phyloP scores from a whole-genome alignment of 139 green algal genomes.

The Trebouxia sp. region DNA sequence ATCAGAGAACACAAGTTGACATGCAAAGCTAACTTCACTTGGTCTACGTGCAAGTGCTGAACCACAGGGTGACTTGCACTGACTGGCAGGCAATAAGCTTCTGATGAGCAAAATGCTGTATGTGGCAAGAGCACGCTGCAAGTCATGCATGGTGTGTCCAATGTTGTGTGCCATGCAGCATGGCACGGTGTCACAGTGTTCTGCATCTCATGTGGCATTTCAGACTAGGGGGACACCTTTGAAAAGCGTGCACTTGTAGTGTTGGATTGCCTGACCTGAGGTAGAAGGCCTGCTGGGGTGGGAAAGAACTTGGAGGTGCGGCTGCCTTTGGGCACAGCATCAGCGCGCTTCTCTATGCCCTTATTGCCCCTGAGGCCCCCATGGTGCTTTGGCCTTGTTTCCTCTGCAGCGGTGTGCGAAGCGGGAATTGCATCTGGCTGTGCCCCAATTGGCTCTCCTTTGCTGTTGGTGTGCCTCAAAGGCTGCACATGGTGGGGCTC shows the following conservation, averaged over 20 bases:
- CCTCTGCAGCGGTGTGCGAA: background rate
- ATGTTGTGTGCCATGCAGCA: no score
- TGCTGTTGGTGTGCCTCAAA: background rate
- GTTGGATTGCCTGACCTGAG: constrained; percentile 11
- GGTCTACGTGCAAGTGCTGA: no score
- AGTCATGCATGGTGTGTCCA: no score
- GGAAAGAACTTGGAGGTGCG: background rate
- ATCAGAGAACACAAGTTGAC: no score
- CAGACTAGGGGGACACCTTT: no score
- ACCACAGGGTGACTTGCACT: no score
- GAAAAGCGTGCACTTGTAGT: background rate
- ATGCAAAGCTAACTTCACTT: no score
- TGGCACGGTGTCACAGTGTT: no score
- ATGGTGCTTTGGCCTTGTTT: background rate
- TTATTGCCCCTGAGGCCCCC: background rate
- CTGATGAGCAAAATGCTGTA: no score
- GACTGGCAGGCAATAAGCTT: no score
- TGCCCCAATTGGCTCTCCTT: background rate
- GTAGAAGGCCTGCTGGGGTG: background rate
- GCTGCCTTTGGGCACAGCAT: constrained; percentile 5
- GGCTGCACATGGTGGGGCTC: constrained; percentile 4
- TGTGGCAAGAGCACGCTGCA: no score
- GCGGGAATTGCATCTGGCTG: no score
- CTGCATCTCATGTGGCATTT: background rate
- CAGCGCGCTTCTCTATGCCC: background rate